Conservation (phyloP, 2,329 filamentous ascomycete species). For the Neofusicoccum umdonicola region DNA sequence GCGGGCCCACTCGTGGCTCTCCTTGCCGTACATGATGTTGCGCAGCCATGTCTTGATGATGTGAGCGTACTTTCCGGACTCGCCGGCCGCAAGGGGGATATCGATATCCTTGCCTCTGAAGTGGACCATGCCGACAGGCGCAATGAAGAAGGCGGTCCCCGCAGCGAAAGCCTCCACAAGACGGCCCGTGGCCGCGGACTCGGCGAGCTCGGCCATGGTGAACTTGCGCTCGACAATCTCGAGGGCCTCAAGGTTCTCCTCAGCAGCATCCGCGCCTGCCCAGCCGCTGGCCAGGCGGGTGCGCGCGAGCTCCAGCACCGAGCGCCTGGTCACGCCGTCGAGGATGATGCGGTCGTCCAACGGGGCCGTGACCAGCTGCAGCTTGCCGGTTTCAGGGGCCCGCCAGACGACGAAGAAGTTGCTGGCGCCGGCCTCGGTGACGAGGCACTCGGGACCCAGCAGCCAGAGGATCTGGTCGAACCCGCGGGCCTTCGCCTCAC, state of each 20-base stretch:
- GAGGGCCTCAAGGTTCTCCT: conserved; percentile 39
- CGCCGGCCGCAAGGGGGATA: conserved; percentile 41
- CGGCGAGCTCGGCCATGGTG: conserved; percentile 73
- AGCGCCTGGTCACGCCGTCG: conserved; percentile 82
- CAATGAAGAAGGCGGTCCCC: conserved; percentile 68
- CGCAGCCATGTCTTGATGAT: conserved; percentile 47
- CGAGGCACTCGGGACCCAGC: conserved; percentile 71
- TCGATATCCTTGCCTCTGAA: conserved; percentile 45
- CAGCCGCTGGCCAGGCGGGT: conserved; percentile 53
- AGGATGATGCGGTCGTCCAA: conserved; percentile 81
- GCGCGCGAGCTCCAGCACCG: conserved; percentile 69
- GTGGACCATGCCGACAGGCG: conserved; percentile 45
- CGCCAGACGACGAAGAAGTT: conserved; percentile 90
- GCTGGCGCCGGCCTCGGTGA: conserved; percentile 86
- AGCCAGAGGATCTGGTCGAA: conserved; percentile 95
- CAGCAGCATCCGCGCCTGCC: conserved; percentile 20
- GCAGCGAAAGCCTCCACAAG: conserved; percentile 82
- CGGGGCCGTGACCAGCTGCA: conserved; percentile 78
- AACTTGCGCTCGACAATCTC: conserved; percentile 81
- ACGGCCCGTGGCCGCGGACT: conserved; percentile 71
- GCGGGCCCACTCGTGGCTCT: conserved; percentile 48
- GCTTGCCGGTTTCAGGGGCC: conserved; percentile 56
- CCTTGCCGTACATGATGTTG: conserved; percentile 50
- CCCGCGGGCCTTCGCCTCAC: conserved; percentile 68
- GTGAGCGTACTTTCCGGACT: conserved; percentile 42